phyloP scores from a whole-genome alignment of 2,329 filamentous ascomycete genomes.

The Hypocreales sp. region DNA sequence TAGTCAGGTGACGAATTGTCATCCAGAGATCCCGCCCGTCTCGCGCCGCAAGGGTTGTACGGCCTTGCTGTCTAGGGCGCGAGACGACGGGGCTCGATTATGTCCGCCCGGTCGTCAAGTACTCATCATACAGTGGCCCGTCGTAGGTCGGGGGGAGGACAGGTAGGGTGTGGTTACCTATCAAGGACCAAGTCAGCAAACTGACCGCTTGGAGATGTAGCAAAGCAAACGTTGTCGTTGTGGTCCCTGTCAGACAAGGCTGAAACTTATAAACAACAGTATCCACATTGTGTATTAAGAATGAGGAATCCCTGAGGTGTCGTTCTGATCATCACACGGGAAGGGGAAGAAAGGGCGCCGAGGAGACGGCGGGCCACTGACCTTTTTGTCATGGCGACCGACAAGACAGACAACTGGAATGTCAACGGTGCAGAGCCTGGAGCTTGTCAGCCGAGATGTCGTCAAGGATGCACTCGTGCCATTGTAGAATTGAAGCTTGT shows the following conservation, averaged over 20 bases:
- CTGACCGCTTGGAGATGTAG: conserved; percentile 3
- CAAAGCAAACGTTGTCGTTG: conserved; percentile 10
- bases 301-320: conserved; percentile 54
- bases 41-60: conserved; percentile 46
- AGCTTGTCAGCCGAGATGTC: conserved; percentile 6
- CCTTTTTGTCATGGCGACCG: conserved; percentile 26
- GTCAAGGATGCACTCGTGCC: not conserved
- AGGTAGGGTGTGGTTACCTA: too few relatives aligned
- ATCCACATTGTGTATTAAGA: conserved; percentile 51
- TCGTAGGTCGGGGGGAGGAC: too few relatives aligned
- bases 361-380: conserved; percentile 16
- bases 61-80: conserved; percentile 36
- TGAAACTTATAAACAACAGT: conserved; percentile 46
- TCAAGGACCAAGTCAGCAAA: too few relatives aligned
- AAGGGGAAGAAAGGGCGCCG: conserved; percentile 7
- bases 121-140: conserved; percentile 41
- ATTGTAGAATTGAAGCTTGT: conserved; percentile 16
- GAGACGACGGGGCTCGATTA: conserved; percentile 38
- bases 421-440: conserved; percentile 4
- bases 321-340: conserved; percentile 43
- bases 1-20: conserved; percentile 51
- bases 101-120: conserved; percentile 57
- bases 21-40: conserved; percentile 40
- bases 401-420: conserved; percentile 3
- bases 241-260: conserved; percentile 48